Evolutionary conservation across 169 alveolate species (phyloP).

Genomic region (Plasmodium yoelii): DNA sequence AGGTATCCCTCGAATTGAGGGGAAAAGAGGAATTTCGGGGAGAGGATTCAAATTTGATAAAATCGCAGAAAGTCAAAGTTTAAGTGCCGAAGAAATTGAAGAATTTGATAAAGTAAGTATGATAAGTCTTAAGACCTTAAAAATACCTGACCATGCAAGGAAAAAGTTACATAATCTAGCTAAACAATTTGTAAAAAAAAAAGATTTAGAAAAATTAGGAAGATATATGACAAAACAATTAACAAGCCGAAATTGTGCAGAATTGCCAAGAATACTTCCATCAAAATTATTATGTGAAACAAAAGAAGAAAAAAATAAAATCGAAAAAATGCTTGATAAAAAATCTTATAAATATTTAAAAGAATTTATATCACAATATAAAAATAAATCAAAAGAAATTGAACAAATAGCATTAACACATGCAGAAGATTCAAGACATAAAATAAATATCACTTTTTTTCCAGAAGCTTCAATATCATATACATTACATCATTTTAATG

Average conservation of each 20-base stretch:
- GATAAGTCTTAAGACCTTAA: constrained; percentile 66
- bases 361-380: constrained; percentile 64
- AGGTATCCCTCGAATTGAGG: too few species aligned
- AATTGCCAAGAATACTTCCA: constrained; percentile 87
- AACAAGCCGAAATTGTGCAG: constrained; percentile 87
- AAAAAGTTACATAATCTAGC: constrained; percentile 79
- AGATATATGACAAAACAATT: constrained; percentile 78
- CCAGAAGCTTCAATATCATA: constrained; percentile 84
- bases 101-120: constrained; percentile 55
- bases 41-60: constrained; percentile 55
- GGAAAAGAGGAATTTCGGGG: not conserved
- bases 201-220: constrained; percentile 87
- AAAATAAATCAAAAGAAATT: constrained; percentile 81
- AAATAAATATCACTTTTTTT: constrained; percentile 42
- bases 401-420: constrained; percentile 82
- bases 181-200: constrained; percentile 81
- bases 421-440: constrained; percentile 86
- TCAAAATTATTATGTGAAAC: constrained; percentile 78
- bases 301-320: constrained; percentile 28
- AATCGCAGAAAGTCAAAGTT: constrained; percentile 59
- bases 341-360: constrained; percentile 77
- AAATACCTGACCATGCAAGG: constrained; percentile 82
- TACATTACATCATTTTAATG: constrained; percentile 89
- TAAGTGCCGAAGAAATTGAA: constrained; percentile 53
- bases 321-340: constrained; percentile 75